Evolutionary conservation across 306 rosid species (phyloP).

Genomic region (Rosa rugosa): DNA sequence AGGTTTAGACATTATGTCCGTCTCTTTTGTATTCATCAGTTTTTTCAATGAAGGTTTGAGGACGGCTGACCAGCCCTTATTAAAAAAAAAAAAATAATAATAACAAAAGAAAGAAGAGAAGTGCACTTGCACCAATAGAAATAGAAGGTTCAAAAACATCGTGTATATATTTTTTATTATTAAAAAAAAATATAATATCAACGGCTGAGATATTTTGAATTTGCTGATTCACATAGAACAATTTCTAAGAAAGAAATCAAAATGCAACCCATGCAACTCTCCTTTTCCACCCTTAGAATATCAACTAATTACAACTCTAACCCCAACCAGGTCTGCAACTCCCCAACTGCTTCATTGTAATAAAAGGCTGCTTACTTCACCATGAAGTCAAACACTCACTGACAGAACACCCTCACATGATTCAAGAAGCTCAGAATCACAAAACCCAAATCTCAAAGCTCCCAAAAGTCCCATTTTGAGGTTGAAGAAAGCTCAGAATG

Average conservation of each 20-base stretch:
- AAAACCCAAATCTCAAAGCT: background rate
- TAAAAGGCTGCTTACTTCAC: background rate
- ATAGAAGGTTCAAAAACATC: no score
- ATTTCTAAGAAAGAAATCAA: background rate
- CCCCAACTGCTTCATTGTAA: background rate
- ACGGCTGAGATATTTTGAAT: no score
- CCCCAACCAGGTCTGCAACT: background rate
- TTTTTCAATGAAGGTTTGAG: no score
- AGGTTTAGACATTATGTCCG: no score
- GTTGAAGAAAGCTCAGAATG: conserved; percentile 34
- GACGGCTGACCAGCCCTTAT: no score
- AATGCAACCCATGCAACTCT: conserved; percentile 2
- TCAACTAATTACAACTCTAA: conserved; percentile 5
- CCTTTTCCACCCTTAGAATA: background rate
- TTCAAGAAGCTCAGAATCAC: background rate
- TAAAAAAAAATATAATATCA: no score
- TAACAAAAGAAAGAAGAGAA: no score
- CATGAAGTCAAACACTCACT: conserved; percentile 11
- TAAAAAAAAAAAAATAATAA: no score
- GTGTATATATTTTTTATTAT: no score
- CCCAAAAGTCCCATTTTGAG: background rate
- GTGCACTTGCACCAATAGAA: no score
- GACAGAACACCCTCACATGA: background rate
- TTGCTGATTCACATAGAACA: no score
- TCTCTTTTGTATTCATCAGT: no score